These are phyloP conservation scores for Tetradesmus obliquus DNA, from an alignment of 139 green algal genomes.

Conservation along the genomic window DNA sequence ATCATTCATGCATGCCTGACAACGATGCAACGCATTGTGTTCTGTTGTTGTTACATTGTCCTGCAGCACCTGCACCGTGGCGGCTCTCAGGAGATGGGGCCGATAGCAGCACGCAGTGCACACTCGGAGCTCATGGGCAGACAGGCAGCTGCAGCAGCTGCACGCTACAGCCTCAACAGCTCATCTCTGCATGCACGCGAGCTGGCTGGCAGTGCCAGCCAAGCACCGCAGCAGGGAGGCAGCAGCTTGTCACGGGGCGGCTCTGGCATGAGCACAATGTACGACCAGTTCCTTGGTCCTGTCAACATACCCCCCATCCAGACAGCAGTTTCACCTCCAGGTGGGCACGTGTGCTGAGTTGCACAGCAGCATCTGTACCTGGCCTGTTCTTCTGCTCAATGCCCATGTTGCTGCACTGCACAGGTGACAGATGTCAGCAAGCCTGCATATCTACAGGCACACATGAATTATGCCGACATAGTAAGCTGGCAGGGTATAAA, in stretches of 20 bases:
- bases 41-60: too few species aligned
- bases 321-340: background rate
- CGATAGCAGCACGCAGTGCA: slow-evolving; percentile 7
- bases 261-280: background rate
- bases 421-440: too few species aligned
- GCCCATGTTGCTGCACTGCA: too few species aligned
- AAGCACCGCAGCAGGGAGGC: background rate
- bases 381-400: too few species aligned
- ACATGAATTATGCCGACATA: too few species aligned
- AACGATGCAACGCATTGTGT: too few species aligned
- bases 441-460: too few species aligned
- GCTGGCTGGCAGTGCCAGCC: background rate
- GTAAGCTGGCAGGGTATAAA: too few species aligned
- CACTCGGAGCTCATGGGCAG: background rate
- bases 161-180: background rate
- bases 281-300: background rate
- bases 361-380: background rate
- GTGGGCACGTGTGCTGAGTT: background rate
- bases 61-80: slow-evolving; percentile 6
- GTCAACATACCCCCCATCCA: slow-evolving; percentile 18
- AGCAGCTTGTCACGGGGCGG: background rate
- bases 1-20: too few species aligned
- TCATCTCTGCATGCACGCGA: background rate
- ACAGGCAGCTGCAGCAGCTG: slow-evolving; percentile 15
- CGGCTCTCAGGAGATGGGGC: background rate